Evolutionary conservation across 768 basidiomycete genomes (phyloP), one percentile per base, ranked within the genome.

Genomic region (Rhodotorula graminis): DNA sequence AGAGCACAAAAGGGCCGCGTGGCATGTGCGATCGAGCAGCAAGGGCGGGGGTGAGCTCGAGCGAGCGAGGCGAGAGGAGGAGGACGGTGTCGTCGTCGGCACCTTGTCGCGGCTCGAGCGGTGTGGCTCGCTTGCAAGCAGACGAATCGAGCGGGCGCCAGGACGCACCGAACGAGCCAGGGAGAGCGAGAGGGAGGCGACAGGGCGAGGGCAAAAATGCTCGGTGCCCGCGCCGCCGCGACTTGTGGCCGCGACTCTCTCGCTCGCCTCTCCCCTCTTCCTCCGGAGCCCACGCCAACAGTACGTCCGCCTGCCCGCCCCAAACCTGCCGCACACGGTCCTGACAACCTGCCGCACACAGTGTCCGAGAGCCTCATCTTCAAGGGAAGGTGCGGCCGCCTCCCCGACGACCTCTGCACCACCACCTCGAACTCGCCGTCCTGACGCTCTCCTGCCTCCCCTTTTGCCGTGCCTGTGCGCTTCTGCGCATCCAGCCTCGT

Each of bases 321-420:
- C 37, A 0, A 6, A 1, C 42, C 6, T 25, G 23, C 25, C 7
- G 58, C 5, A 3, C 37, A 19, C 25, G 3, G 1, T 25, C 27
- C 56, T n/a, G 31, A 53, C 52, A 18, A 40, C n/a, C 50, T 9
- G 6, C 2, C 46, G 0, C 33, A 15, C 61, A 42, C 61, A 67
- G 64, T 72, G 71, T 67, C 66, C 49, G 71, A 72, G 66, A 64
- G 62, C 63, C 71, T 72, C 71, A 61, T 72, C 71, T 72, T 64
- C 71, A 72, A 72, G 71, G 71, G 71, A 63, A 61, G 58, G 71
- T 72, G 57, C 19, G 71, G 29, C 52, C 15, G n/a, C n/a, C 12
- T 37, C 37, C 37, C 50, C 33, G 31, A 29, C n/a, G 6, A 23
- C 55, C 33, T 29, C 61, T 21, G 12, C 9, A 33, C 10, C 19